Evolutionary conservation across 2,329 filamentous ascomycete genomes (phyloP).

Genomic region (Fusarium sp.): DNA sequence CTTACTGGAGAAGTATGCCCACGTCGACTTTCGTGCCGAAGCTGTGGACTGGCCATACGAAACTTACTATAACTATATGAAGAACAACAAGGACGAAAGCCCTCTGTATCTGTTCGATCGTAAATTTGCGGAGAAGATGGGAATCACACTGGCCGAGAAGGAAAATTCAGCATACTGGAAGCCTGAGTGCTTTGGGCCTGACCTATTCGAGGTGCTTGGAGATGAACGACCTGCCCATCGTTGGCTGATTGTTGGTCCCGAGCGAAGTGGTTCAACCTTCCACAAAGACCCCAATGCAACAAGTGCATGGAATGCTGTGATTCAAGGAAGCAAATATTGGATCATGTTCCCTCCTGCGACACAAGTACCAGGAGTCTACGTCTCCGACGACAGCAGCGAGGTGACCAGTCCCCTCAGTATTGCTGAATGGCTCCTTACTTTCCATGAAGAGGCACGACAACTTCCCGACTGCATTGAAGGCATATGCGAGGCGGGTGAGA

Average conservation of each 20-base stretch:
- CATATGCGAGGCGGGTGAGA: constrained; percentile 84
- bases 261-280: constrained; percentile 90
- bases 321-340: constrained; percentile 95
- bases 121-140: constrained; percentile 87
- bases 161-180: constrained; percentile 75
- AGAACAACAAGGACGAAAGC: constrained; percentile 82
- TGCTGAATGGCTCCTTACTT: constrained; percentile 93
- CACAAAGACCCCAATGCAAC: constrained; percentile 84
- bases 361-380: constrained; percentile 87
- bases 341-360: constrained; percentile 92
- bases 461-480: constrained; percentile 85
- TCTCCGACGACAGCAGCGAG: constrained; percentile 89
- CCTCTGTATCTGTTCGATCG: constrained; percentile 94
- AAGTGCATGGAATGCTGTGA: constrained; percentile 92
- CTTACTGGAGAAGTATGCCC: constrained; percentile 71
- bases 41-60: constrained; percentile 90
- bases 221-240: constrained; percentile 84
- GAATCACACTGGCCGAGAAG: constrained; percentile 68
- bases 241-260: constrained; percentile 92
- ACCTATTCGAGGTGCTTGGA: constrained; percentile 84
- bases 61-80: constrained; percentile 87
- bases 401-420: constrained; percentile 95
- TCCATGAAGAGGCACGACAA: constrained; percentile 83
- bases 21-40: constrained; percentile 85
- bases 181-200: constrained; percentile 85